These are phyloP conservation scores for Vigna unguiculata DNA, from an alignment of 306 rosid species.

Conservation along the genomic window DNA sequence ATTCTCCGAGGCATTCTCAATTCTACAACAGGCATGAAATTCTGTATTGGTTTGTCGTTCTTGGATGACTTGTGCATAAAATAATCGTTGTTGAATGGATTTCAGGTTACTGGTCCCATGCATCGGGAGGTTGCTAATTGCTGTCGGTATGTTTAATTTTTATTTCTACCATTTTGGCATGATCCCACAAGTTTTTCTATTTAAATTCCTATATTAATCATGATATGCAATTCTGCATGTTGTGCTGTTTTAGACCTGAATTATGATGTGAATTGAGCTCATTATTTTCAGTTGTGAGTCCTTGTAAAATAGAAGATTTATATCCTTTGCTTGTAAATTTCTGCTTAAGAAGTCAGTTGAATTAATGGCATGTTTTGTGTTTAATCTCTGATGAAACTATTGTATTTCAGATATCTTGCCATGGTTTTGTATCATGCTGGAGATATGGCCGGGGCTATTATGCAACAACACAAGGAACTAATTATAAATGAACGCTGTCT, in stretches of 20 bases:
- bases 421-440: constrained; percentile 99
- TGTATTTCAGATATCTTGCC: constrained; percentile 91
- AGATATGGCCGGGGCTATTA: constrained; percentile 97
- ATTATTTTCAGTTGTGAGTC: constrained; percentile 9
- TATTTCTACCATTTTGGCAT: constrained; percentile 12
- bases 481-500: constrained; percentile 96
- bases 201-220: neutral
- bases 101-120: constrained; percentile 98
- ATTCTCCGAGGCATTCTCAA: constrained; percentile 95
- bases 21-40: constrained; percentile 86
- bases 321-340: neutral
- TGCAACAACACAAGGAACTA: constrained; percentile 96
- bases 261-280: constrained; percentile 7
- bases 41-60: constrained; percentile 30
- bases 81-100: constrained; percentile 31
- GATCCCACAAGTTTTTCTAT: constrained; percentile 2
- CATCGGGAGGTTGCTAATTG: constrained; percentile 99
- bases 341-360: constrained; percentile 3
- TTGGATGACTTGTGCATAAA: constrained; percentile 36
- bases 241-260: constrained; percentile 20
- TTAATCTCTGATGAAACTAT: constrained; percentile 24
- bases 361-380: constrained; percentile 21
- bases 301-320: constrained; percentile 15
- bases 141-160: constrained; percentile 72
- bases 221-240: constrained; percentile 25